Base-by-base conservation (phyloP, 805 yeast species). In the Brettanomyces anomalus region DNA sequence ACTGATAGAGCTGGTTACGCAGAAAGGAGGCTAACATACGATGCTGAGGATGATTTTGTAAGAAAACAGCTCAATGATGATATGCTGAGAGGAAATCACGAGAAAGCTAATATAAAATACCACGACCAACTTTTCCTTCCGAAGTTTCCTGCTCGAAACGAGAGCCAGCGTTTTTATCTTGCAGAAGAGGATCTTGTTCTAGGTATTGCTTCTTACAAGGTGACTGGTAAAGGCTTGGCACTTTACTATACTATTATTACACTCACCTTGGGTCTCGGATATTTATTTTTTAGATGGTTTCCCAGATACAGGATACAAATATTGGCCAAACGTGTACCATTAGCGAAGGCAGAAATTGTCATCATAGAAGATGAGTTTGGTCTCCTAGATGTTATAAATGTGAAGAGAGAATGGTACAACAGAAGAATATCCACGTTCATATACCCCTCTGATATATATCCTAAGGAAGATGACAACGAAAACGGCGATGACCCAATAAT, bases 181-280 rank as follows among this genome's bases (percentile, higher is more conserved):
- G 89, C 96, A 0, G 97, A 93, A 60, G 98, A 93, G 58, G 99
- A 93, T 66, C 67, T 93, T 55, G 90, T 90, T 11, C 76, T 93
- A 46, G 96, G 95, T 47, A 84, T 93, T 48, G 98, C 97, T 0
- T 97, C 97, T 4, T 93, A 85, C 60, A 62, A 62, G 42, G 75
- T 79, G 14, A 74, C 80, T 11, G 55, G 55, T 39, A 42, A 70
- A 49, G 75, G 79, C 47, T 53, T 62, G 4, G 33, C 65, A 0
- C 14, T 72, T 1, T 88, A 81, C 57, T 72, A 75, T 46, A 13
- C 73, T 0, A 45, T 83, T 2, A 81, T 87, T 46, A 41, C 75
- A 0, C 26, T 64, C 3, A 77, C 96, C 0, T 58, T 76, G 3
- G 99, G 99, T 0, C 37, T 87, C 2, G 78, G 79, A 1, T 90